Evolutionary conservation across 192 early-diverging fungal genomes (phyloP), one percentile per base, ranked within the genome.

Genomic region (Coemansia sp.): DNA sequence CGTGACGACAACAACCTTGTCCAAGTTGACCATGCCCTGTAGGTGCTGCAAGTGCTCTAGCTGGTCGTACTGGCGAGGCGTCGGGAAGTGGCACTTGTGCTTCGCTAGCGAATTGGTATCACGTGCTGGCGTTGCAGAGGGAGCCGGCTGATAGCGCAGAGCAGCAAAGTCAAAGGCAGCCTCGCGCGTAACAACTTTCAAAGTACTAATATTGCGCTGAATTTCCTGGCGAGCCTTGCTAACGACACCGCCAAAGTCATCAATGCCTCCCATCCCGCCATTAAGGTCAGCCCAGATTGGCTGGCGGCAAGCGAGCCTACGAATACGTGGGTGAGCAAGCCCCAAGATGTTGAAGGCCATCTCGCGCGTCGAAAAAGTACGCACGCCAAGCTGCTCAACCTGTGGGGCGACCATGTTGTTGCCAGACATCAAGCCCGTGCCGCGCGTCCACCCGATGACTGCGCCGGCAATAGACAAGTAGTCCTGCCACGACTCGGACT

Each of bases 331-430:
- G 68, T 94, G 89, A 70, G 95, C 83, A 7, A 97, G 85, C 75
- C 90, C 88, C n/a, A 97, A 71, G 35, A 97, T 85, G 85, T 91
- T 94, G 85, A 97, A 95, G 18, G 93, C 91, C 93, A 95, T 97
- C 74, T 97, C 95, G 65, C 88, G 77, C 34, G 91, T 81, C 18
- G 92, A 92, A 88, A 94, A 97, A 31, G 95, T 95, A 63, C 92
- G 87, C 12, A 92, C 87, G 55, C 94, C 94, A 52, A 89, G 84
- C 56, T 85, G 83, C 71, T 97, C 95, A 39, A 95, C 85, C 41
- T 90, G 88, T 65, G 91, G 86, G 13, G 93, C 88, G 47, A 94
- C 85, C 38, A 92, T 84, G 77, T 95, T 94, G 85, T 93, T 95
- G 57, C 84, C 80, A 37, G 85, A 88, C 95, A 97, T 96, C 68